Conservation (phyloP, 2,329 filamentous ascomycete genomes). For the Triangularia setosa region DNA sequence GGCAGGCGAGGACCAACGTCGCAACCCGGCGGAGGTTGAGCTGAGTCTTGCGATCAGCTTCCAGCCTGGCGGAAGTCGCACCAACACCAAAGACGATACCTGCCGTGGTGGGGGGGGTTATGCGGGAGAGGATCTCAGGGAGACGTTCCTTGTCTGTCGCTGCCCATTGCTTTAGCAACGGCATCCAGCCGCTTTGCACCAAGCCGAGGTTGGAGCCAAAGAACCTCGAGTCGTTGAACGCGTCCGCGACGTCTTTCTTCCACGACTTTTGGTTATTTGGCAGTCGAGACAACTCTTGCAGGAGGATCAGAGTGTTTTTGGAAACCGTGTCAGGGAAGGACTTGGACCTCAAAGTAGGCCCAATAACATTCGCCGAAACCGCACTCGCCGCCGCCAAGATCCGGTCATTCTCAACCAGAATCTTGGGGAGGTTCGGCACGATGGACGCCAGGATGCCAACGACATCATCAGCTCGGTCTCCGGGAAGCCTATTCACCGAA, state of each 20-base stretch:
- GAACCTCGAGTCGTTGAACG: constrained; percentile 85
- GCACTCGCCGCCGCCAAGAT: constrained; percentile 71
- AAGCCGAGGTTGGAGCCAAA: constrained; percentile 67
- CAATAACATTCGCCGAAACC: constrained; percentile 80
- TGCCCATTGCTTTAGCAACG: constrained; percentile 78
- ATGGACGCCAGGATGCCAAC: constrained; percentile 75
- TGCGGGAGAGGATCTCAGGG: constrained; percentile 71
- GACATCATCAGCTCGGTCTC: constrained; percentile 65
- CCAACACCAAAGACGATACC: constrained; percentile 99
- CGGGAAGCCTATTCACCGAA: constrained; percentile 30
- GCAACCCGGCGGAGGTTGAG: constrained; percentile 81
- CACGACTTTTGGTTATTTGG: constrained; percentile 80
- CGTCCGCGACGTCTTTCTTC: constrained; percentile 89
- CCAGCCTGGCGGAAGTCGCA: constrained; percentile 85
- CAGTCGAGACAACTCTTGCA: constrained; percentile 73
- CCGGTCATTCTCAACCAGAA: constrained; percentile 81
- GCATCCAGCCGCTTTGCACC: constrained; percentile 73
- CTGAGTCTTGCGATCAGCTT: constrained; percentile 90
- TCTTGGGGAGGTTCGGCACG: constrained; percentile 74
- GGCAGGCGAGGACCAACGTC: constrained; percentile 71
- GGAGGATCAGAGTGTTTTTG: constrained; percentile 63
- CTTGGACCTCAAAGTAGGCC: constrained; percentile 77
- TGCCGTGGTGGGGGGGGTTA: constrained; percentile 82
- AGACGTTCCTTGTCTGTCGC: constrained; percentile 84
- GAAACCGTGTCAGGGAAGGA: constrained; percentile 83